A percentile compares a stretch with the other conserved stretches of the same genome.
Conservation (phyloP, 192 early-diverging fungal species). For the Dissophora globulifera region DNA sequence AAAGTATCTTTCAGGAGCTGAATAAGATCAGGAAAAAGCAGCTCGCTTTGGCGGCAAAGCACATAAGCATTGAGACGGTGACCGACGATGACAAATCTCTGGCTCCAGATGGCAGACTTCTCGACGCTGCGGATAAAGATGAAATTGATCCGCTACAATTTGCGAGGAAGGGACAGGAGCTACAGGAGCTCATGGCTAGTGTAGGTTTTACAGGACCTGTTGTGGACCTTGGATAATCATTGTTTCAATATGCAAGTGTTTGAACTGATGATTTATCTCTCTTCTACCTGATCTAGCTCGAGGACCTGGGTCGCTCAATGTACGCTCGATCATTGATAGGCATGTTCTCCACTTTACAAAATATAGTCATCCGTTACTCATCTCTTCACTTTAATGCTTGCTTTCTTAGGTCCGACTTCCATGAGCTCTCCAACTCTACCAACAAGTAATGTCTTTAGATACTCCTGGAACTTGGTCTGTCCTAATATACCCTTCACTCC, state of each 20-base stretch:
- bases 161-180: slow-evolving; percentile 40
- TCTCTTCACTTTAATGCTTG: background rate
- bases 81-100: slow-evolving; percentile 47
- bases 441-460: slow-evolving; percentile 15
- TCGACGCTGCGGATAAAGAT: slow-evolving; percentile 51
- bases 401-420: slow-evolving; percentile 43
- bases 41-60: slow-evolving; percentile 40
- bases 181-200: slow-evolving; percentile 49
- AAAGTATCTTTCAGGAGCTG: slow-evolving; percentile 51
- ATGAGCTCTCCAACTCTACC: slow-evolving; percentile 44
- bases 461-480: no score
- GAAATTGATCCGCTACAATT: slow-evolving; percentile 44
- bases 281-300: no score
- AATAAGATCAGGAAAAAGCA: slow-evolving; percentile 49
- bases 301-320: slow-evolving; percentile 48
- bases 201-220: slow-evolving; percentile 21
- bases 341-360: no score
- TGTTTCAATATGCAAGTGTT: background rate
- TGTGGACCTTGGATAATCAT: no score
- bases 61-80: slow-evolving; percentile 42
- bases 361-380: background rate
- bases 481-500: no score
- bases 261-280: no score
- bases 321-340: background rate
- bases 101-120: slow-evolving; percentile 42